phyloP scores from a whole-genome alignment of 1,284 basidiomycete species.

The Ceratobasidium sp. region DNA sequence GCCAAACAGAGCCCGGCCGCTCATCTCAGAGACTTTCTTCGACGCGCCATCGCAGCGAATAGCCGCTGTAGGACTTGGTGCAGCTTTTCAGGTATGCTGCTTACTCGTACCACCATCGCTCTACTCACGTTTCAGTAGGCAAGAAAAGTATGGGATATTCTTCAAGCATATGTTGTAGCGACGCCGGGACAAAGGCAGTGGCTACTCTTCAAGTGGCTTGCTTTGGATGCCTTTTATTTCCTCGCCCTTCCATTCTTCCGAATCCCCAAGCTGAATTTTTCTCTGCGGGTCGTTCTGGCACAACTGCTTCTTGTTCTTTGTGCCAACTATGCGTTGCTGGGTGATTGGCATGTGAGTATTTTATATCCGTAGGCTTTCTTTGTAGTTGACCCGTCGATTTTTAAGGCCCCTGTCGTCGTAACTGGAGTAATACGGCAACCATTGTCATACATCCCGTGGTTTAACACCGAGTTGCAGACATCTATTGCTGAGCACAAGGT shows the following conservation, averaged over 20 bases:
- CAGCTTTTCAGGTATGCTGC: slow-evolving; percentile 59
- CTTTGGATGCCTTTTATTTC: slow-evolving; percentile 72
- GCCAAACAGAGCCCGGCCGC: slow-evolving; percentile 46
- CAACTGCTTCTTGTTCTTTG: slow-evolving; percentile 69
- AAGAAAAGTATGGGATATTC: slow-evolving; percentile 73
- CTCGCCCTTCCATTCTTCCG: slow-evolving; percentile 70
- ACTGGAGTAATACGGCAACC: neutral
- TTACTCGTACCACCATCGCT: slow-evolving; percentile 26
- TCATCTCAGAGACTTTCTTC: slow-evolving; percentile 53
- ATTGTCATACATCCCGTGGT: slow-evolving; percentile 24
- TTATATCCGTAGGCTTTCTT: slow-evolving; percentile 55
- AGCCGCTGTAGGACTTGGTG: slow-evolving; percentile 60
- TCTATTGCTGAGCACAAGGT: slow-evolving; percentile 55
- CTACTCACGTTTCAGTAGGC: slow-evolving; percentile 56
- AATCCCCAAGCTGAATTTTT: slow-evolving; percentile 69
- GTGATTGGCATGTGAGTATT: slow-evolving; percentile 59
- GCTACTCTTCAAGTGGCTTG: slow-evolving; percentile 72
- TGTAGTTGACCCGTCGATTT: slow-evolving; percentile 41
- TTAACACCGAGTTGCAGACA: slow-evolving; percentile 46
- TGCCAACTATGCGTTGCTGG: slow-evolving; percentile 76
- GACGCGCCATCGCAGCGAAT: slow-evolving; percentile 62
- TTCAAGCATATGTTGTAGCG: slow-evolving; percentile 54
- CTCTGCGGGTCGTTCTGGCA: slow-evolving; percentile 66
- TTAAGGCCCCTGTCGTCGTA: slow-evolving; percentile 33
- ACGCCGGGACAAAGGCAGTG: slow-evolving; percentile 47